These are phyloP conservation scores for Hypoxylon sp. DNA, from an alignment of 2,329 filamentous ascomycete genomes.

Conservation along the genomic window DNA sequence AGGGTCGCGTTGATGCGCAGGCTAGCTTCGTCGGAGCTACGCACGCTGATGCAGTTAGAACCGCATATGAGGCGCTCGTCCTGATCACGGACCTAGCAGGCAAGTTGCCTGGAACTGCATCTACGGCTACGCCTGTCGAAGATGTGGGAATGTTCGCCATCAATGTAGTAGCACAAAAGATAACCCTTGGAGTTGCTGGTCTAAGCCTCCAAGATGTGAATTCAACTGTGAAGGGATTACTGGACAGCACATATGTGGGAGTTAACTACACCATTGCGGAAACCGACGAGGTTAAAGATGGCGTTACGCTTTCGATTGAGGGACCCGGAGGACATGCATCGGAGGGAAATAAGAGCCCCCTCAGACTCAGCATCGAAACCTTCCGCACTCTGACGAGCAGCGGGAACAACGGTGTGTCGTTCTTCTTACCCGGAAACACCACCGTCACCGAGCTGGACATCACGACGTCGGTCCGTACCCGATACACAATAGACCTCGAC, in stretches of 20 bases:
- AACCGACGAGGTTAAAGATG: slow-evolving; percentile 19
- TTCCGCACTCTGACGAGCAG: slow-evolving; percentile 26
- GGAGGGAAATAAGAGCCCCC: slow-evolving; percentile 30
- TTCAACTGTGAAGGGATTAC: slow-evolving; percentile 15
- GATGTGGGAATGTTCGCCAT: slow-evolving; percentile 38
- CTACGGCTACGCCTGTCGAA: slow-evolving; percentile 31
- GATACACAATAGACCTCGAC: slow-evolving; percentile 30
- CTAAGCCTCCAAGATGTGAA: slow-evolving; percentile 27
- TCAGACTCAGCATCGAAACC: slow-evolving; percentile 34
- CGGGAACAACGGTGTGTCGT: slow-evolving; percentile 20
- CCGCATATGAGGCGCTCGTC: slow-evolving; percentile 33
- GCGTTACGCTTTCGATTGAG: slow-evolving; percentile 24
- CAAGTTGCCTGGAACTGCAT: slow-evolving; percentile 24
- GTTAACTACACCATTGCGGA: slow-evolving; percentile 35
- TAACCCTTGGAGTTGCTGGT: slow-evolving; percentile 15
- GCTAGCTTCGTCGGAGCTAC: slow-evolving; percentile 27
- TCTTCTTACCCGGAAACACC: slow-evolving; percentile 32
- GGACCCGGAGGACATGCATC: slow-evolving; percentile 34
- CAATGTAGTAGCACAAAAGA: slow-evolving; percentile 29
- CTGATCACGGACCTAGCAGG: slow-evolving; percentile 25
- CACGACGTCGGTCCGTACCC: slow-evolving; percentile 26
- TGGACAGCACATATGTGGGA: slow-evolving; percentile 26
- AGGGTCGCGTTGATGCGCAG: slow-evolving; percentile 30
- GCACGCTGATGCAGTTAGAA: slow-evolving; percentile 26
- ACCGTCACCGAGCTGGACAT: slow-evolving; percentile 32